Conservation (phyloP, 257 asterid species). For the Linderniella brevidens region DNA sequence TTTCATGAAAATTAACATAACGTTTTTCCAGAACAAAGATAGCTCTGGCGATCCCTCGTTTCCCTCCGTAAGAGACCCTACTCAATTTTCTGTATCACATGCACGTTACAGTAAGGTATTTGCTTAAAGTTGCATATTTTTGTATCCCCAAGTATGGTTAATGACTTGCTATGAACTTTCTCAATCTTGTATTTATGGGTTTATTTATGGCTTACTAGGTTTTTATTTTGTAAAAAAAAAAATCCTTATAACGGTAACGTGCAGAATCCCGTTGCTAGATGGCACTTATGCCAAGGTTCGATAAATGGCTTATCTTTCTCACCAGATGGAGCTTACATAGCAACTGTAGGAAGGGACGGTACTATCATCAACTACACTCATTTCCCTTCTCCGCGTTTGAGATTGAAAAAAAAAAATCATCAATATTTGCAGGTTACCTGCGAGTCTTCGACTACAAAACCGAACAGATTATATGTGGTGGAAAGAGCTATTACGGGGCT, state of each 20-base stretch:
- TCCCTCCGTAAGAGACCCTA: constrained; percentile 82
- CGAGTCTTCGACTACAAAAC: constrained; percentile 87
- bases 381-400: not conserved
- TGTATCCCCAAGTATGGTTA: too few relatives aligned
- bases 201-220: too few relatives aligned
- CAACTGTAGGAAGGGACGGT: constrained; percentile 79
- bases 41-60: constrained; percentile 92
- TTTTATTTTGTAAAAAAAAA: too few relatives aligned
- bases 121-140: not conserved
- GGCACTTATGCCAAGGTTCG: constrained; percentile 98
- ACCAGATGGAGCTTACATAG: constrained; percentile 41
- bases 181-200: too few relatives aligned
- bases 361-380: constrained; percentile 7
- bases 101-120: constrained; percentile 96
- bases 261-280: constrained; percentile 97
- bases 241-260: not conserved
- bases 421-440: constrained; percentile 52
- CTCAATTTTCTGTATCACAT: constrained; percentile 86
- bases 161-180: too few relatives aligned
- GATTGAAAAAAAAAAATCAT: constrained; percentile 7
- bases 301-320: constrained; percentile 61
- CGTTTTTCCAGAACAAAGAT: constrained; percentile 59
- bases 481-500: constrained; percentile 96
- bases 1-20: not conserved
- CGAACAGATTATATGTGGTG: constrained; percentile 84